Conservation (phyloP, 2,329 filamentous ascomycete genomes). For the Ilyonectria robusta region DNA sequence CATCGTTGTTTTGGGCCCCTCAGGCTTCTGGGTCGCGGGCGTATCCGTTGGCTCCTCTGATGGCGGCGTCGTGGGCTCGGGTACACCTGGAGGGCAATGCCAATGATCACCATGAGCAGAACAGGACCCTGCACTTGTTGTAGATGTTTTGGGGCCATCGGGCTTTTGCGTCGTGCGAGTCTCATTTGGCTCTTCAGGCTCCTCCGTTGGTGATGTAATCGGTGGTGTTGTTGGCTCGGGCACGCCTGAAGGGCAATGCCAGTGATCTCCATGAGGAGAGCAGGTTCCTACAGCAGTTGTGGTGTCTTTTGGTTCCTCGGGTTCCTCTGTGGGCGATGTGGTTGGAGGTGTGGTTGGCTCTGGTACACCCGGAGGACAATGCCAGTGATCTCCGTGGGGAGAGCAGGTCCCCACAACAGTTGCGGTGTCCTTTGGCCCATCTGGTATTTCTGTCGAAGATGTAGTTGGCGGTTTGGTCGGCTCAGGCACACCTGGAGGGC, state of each 20-base stretch:
- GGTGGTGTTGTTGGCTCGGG: no score
- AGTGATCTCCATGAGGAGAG: constrained; percentile 23
- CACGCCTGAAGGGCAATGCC: no score
- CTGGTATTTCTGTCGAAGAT: not conserved
- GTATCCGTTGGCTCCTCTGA: no score
- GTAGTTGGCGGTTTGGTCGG: not conserved
- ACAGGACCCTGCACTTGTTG: not conserved
- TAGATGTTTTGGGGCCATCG: not conserved
- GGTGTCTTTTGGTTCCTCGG: not conserved
- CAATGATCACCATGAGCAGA: constrained; percentile 12
- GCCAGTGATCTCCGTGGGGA: not conserved
- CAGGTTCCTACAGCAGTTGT: constrained; percentile 10
- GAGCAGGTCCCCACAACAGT: not conserved
- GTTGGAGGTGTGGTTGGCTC: no score
- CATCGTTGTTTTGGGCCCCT: no score
- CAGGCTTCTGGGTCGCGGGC: no score
- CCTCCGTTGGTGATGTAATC: not conserved
- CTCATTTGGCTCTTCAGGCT: not conserved
- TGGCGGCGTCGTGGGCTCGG: not conserved
- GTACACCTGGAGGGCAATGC: not conserved
- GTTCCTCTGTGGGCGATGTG: no score
- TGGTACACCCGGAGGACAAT: no score
- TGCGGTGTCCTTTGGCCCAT: not conserved
- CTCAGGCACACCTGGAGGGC: not conserved
- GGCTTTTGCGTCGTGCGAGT: no score